Evolutionary conservation across 805 yeast species (phyloP).

Genomic region (Scheffersomyces coipomensis): DNA sequence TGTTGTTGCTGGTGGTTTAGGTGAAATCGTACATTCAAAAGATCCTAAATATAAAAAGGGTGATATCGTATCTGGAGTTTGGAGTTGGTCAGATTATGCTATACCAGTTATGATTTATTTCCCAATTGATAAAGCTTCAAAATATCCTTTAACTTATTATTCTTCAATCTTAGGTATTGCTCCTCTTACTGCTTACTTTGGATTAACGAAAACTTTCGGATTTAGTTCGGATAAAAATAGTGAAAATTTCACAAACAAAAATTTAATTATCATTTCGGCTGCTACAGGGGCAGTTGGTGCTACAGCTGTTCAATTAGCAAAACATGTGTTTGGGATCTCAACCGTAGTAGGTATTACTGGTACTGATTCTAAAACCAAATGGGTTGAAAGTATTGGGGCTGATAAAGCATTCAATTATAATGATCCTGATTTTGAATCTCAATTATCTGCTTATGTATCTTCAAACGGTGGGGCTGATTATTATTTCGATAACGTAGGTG

Average conservation of each 20-base stretch:
- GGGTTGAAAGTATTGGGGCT: slow-evolving; percentile 54
- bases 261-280: slow-evolving; percentile 23
- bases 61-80: slow-evolving; percentile 16
- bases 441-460: slow-evolving; percentile 33
- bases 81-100: slow-evolving; percentile 23
- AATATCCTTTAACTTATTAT: slow-evolving; percentile 21
- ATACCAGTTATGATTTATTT: slow-evolving; percentile 13
- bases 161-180: slow-evolving; percentile 25
- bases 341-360: slow-evolving; percentile 33
- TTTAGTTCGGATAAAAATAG: slow-evolving; percentile 13
- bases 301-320: slow-evolving; percentile 30
- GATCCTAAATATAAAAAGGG: slow-evolving; percentile 19
- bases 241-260: slow-evolving; percentile 6
- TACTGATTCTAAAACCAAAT: slow-evolving; percentile 47
- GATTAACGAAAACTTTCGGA: slow-evolving; percentile 14
- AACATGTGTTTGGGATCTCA: slow-evolving; percentile 22
- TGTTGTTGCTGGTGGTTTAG: slow-evolving; percentile 20
- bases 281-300: slow-evolving; percentile 35
- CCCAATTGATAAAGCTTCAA: slow-evolving; percentile 11
- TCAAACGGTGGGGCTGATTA: slow-evolving; percentile 39
- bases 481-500: slow-evolving; percentile 25
- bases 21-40: slow-evolving; percentile 23
- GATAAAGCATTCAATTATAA: slow-evolving; percentile 56
- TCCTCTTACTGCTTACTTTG: slow-evolving; percentile 30
- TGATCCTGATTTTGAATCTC: slow-evolving; percentile 24